Conservation (phyloP, 2,329 filamentous ascomycete genomes). For the Fusarium oligoseptatum region DNA sequence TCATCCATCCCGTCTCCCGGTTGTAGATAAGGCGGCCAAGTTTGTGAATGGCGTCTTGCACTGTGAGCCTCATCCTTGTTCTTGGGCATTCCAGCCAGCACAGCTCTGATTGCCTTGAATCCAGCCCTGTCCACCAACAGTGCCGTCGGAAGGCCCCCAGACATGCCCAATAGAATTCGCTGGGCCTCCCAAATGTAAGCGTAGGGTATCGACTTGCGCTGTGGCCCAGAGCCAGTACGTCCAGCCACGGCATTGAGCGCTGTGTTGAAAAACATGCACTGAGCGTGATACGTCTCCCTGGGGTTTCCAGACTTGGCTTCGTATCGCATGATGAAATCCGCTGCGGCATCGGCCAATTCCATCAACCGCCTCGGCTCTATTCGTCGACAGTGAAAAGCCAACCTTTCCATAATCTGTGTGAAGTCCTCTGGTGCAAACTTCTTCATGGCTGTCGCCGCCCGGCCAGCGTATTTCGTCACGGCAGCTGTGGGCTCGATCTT, state of each 20-base stretch:
- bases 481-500: neutral
- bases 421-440: slow-evolving; percentile 43
- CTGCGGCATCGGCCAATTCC: slow-evolving; percentile 47
- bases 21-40: slow-evolving; percentile 72
- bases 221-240: slow-evolving; percentile 39
- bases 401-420: slow-evolving; percentile 39
- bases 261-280: slow-evolving; percentile 51
- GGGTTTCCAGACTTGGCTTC: slow-evolving; percentile 18
- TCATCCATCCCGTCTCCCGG: slow-evolving; percentile 72
- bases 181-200: slow-evolving; percentile 68
- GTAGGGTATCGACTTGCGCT: slow-evolving; percentile 46
- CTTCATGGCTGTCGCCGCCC: slow-evolving; percentile 28
- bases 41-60: slow-evolving; percentile 61
- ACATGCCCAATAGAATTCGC: slow-evolving; percentile 65
- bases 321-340: slow-evolving; percentile 45
- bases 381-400: slow-evolving; percentile 50
- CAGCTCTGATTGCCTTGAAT: slow-evolving; percentile 67
- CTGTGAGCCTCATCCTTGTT: slow-evolving; percentile 63
- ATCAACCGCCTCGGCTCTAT: slow-evolving; percentile 52
- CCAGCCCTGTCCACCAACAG: slow-evolving; percentile 64
- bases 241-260: slow-evolving; percentile 47
- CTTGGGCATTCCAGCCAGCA: slow-evolving; percentile 67
- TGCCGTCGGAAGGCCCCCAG: slow-evolving; percentile 61
- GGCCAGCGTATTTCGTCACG: neutral
- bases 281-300: slow-evolving; percentile 43